Percentiles rank a stretch among this genome's conserved stretches.
phyloP scores from a whole-genome alignment of 2,329 filamentous ascomycete species.

The Aspergillus sergii region DNA sequence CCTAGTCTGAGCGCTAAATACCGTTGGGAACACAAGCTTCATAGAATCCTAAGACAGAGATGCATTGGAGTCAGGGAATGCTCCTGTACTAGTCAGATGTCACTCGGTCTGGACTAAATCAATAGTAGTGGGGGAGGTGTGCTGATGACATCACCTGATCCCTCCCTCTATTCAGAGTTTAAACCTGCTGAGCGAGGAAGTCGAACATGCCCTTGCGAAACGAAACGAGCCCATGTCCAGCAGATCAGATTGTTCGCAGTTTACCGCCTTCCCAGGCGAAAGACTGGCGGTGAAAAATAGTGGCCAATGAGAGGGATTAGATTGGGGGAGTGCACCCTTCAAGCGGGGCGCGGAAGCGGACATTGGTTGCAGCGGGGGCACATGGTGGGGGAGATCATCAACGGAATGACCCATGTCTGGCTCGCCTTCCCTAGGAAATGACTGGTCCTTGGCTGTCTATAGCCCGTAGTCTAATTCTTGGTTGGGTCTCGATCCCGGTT shows the following conservation, averaged over 20 bases:
- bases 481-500: not conserved
- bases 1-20: too few relatives aligned
- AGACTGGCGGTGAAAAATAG: constrained; percentile 4
- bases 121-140: too few relatives aligned
- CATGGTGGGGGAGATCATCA: constrained; percentile 2
- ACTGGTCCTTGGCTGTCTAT: not conserved
- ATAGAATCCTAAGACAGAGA: too few relatives aligned
- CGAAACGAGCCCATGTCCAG: not conserved
- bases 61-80: too few relatives aligned
- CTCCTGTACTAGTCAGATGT: too few relatives aligned
- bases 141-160: not conserved
- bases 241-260: not conserved
- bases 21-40: too few relatives aligned
- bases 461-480: not conserved
- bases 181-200: not conserved
- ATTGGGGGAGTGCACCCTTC: not conserved
- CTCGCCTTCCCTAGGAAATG: not conserved
- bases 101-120: too few relatives aligned
- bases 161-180: not conserved
- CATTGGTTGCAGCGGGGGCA: constrained; percentile 2
- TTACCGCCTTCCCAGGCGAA: constrained; percentile 5
- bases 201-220: not conserved
- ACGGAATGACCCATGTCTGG: not conserved
- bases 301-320: not conserved
- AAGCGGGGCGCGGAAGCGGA: constrained; percentile 5